phyloP scores from a whole-genome alignment of 495 filamentous ascomycete genomes.

The Aspergillus steynii region DNA sequence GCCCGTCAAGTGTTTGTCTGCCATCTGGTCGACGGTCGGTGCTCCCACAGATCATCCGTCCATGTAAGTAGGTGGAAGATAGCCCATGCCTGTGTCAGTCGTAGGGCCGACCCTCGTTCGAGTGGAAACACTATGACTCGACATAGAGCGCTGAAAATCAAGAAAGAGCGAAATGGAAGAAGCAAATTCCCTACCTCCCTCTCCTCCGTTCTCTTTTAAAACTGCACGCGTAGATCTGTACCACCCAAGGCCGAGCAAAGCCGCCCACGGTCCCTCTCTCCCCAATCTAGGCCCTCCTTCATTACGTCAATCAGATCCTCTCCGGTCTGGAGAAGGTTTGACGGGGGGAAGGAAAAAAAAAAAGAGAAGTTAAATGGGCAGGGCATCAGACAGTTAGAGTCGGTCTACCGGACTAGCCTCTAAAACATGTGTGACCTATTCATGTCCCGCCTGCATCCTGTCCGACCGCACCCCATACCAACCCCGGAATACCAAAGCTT shows the following conservation, averaged over 20 bases:
- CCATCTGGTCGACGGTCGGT: no score
- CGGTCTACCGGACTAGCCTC: constrained; percentile 1
- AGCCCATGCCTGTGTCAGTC: background rate
- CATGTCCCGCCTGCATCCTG: constrained; percentile 5
- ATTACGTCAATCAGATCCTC: no score
- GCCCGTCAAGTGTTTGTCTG: background rate
- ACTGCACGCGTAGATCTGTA: no score
- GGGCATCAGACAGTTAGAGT: background rate
- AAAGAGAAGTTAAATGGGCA: background rate
- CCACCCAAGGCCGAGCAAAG: background rate
- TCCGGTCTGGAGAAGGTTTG: background rate
- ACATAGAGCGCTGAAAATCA: background rate
- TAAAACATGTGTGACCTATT: constrained; percentile 3
- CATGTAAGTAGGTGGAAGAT: background rate
- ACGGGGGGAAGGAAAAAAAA: background rate
- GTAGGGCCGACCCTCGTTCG: background rate
- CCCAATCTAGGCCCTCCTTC: background rate
- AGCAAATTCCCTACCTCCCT: background rate
- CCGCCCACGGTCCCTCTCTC: background rate
- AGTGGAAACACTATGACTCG: background rate
- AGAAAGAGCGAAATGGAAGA: background rate
- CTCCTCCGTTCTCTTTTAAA: background rate
- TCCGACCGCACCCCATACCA: constrained; percentile 7
- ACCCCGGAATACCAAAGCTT: constrained; percentile 16
- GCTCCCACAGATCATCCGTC: background rate